Percentiles rank a stretch among this genome's conserved stretches.
These are phyloP conservation scores for Coemansia sp. DNA, from an alignment of 192 early-diverging fungal species.

Conservation along the genomic window DNA sequence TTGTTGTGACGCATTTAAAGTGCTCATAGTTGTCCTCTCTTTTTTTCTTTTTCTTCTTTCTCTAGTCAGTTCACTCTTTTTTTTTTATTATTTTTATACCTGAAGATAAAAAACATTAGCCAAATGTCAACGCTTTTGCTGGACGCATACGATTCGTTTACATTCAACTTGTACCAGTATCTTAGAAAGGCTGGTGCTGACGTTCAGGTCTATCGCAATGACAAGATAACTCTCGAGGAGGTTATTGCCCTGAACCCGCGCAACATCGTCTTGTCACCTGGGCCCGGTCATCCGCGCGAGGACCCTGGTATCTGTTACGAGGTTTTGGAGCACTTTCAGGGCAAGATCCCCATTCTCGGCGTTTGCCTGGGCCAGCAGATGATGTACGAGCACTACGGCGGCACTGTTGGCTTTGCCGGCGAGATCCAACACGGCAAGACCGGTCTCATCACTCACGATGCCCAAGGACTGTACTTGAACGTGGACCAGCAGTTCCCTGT, in stretches of 20 bases:
- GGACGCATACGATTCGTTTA: conserved; percentile 99
- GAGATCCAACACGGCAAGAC: conserved; percentile 99
- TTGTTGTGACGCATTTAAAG: conserved; percentile 8
- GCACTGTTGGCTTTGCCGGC: conserved; percentile 89
- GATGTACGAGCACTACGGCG: conserved; percentile 97
- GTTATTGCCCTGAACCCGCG: conserved; percentile 80
- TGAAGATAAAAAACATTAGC: background rate
- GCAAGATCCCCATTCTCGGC: conserved; percentile 95
- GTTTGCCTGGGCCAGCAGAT: conserved; percentile 98
- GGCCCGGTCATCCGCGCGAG: conserved; percentile 91
- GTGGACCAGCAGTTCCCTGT: conserved; percentile 85
- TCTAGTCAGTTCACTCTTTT: background rate
- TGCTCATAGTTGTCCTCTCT: background rate
- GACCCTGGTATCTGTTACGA: conserved; percentile 92
- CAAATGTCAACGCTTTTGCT: conserved; percentile 73
- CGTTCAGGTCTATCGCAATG: conserved; percentile 92
- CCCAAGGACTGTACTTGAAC: conserved; percentile 81
- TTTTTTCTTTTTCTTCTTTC: background rate
- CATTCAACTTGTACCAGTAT: conserved; percentile 98
- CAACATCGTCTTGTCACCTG: conserved; percentile 97
- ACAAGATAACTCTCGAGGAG: conserved; percentile 88
- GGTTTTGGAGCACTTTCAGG: conserved; percentile 85
- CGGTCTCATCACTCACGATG: conserved; percentile 88
- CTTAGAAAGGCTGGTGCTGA: conserved; percentile 89
- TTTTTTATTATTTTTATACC: conserved; percentile 1